These are phyloP conservation scores for Phytophthora colocasiae DNA, from an alignment of 352 stramenopile genomes.

Conservation along the genomic window DNA sequence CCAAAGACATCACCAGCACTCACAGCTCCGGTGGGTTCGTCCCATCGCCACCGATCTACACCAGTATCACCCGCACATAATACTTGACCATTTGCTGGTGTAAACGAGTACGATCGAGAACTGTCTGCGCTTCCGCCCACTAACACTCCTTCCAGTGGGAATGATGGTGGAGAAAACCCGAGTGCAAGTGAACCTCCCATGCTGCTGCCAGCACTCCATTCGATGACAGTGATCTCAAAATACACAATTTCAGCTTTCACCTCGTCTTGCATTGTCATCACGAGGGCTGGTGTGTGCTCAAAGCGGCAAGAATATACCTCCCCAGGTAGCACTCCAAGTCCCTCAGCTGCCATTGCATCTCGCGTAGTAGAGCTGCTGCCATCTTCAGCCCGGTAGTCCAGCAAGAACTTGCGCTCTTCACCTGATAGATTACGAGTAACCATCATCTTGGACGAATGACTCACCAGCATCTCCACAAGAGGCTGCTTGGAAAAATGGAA, in stretches of 20 bases:
- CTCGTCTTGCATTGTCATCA: conserved; percentile 74
- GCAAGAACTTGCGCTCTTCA: conserved; percentile 79
- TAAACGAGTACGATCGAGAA: conserved; percentile 72
- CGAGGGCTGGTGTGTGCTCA: conserved; percentile 74
- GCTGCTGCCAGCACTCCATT: conserved; percentile 51
- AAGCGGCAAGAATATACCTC: conserved; percentile 80
- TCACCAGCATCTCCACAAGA: conserved; percentile 81
- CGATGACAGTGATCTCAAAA: conserved; percentile 79
- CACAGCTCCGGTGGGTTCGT: conserved; percentile 53
- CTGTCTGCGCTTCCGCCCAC: conserved; percentile 55
- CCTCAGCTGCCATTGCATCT: conserved; percentile 28
- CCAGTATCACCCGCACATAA: conserved; percentile 53
- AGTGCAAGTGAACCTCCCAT: conserved; percentile 50
- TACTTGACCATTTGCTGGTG: conserved; percentile 72
- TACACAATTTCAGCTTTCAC: conserved; percentile 85
- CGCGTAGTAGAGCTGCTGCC: conserved; percentile 13
- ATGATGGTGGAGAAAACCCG: conserved; percentile 72
- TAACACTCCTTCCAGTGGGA: conserved; percentile 69
- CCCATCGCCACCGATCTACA: conserved; percentile 80
- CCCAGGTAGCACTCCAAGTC: conserved; percentile 22
- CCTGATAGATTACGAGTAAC: conserved; percentile 76
- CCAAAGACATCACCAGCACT: conserved; percentile 76
- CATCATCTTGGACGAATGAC: conserved; percentile 81
- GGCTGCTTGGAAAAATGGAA: conserved; percentile 75
- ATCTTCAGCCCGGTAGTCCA: conserved; percentile 71